Percentiles rank a stretch among this genome's conserved stretches.
Conservation (phyloP, 73 alveolate species). For the Paramecium primaurelia region DNA sequence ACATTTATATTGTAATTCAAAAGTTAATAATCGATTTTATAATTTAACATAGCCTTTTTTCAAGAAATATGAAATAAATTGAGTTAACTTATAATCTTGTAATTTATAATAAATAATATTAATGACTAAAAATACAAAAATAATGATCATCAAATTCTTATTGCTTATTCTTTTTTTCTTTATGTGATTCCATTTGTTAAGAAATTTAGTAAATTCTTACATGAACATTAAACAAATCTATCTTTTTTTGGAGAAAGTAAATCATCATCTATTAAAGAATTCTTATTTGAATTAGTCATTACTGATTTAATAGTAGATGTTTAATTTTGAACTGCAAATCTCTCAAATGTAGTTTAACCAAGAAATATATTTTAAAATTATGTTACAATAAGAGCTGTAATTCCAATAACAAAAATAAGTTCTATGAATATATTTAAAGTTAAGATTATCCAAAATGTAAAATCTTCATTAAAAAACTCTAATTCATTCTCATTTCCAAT, state of each 20-base stretch:
- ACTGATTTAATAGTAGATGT: not conserved
- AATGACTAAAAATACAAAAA: not conserved
- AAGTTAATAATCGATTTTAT: not conserved
- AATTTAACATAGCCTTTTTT: not conserved
- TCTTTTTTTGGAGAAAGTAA: not conserved
- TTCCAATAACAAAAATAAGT: not conserved
- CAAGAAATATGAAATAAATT: conserved; percentile 27
- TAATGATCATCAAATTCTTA: not conserved
- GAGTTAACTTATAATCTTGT: not conserved
- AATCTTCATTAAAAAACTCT: not conserved
- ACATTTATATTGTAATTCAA: not conserved
- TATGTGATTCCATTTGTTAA: not conserved
- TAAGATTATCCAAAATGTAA: not conserved
- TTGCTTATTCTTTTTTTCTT: not conserved
- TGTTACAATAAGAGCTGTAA: not conserved
- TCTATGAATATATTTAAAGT: not conserved
- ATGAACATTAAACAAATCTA: not conserved
- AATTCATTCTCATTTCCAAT: not conserved
- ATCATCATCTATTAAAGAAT: not conserved
- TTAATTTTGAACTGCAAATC: not conserved
- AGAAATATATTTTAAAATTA: not conserved
- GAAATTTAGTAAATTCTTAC: not conserved
- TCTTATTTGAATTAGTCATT: not conserved
- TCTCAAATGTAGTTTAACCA: not conserved
- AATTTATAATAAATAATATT: not conserved